Percentiles rank a stretch among this genome's conserved stretches.
Conservation (phyloP, 352 stramenopile genomes). For the Aphanomyces cochlioides region DNA sequence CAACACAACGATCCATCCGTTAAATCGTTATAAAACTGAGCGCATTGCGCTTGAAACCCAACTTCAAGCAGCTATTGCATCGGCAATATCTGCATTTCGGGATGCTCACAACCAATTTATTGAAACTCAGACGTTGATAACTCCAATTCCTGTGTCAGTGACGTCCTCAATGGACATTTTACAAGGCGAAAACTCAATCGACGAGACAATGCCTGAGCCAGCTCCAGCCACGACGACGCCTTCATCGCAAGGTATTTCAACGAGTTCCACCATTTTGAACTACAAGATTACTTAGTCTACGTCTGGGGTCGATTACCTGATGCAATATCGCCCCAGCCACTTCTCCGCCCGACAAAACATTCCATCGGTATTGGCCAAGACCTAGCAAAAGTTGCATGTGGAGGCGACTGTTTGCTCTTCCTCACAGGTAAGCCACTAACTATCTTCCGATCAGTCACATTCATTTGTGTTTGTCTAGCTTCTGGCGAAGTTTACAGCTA, state of each 20-base stretch:
- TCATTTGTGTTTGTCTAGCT: slow-evolving; percentile 31
- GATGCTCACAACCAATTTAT: background rate
- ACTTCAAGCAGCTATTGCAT: background rate
- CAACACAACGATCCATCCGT: slow-evolving; percentile 32
- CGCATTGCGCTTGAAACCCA: slow-evolving; percentile 2
- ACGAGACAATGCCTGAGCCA: too few species aligned
- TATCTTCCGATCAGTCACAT: background rate
- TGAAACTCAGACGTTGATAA: too few species aligned
- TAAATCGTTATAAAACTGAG: background rate
- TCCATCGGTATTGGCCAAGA: slow-evolving; percentile 50
- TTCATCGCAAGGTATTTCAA: too few species aligned
- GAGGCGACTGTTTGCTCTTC: slow-evolving; percentile 72
- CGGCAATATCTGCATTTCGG: background rate
- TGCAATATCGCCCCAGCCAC: slow-evolving; percentile 37
- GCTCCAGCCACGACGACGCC: too few species aligned
- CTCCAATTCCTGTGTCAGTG: too few species aligned
- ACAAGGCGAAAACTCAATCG: too few species aligned
- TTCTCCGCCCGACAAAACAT: slow-evolving; percentile 60
- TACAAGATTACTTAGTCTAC: slow-evolving; percentile 37
- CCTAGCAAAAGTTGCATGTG: slow-evolving; percentile 70
- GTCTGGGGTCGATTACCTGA: slow-evolving; percentile 68
- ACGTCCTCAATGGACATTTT: too few species aligned
- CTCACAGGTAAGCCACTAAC: slow-evolving; percentile 37
- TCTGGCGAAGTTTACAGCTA: slow-evolving; percentile 78
- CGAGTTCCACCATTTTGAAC: too few species aligned